These are phyloP conservation scores for Ophiocordyceps robertsii DNA, from an alignment of 2,329 filamentous ascomycete species.

Conservation along the genomic window DNA sequence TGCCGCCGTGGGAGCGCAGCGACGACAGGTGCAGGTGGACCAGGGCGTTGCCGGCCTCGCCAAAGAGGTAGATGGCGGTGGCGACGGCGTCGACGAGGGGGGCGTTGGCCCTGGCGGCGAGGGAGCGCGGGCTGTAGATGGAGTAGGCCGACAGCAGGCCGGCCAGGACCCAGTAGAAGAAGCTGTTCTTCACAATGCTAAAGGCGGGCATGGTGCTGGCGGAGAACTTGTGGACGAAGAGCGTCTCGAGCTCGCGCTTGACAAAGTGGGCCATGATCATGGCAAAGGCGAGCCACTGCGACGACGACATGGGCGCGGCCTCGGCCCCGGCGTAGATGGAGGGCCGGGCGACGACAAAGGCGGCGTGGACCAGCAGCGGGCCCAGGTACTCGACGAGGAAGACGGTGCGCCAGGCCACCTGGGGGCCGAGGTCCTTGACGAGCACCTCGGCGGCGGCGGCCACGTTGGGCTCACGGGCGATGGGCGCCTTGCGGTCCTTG, in stretches of 20 bases:
- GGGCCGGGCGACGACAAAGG: conserved; percentile 58
- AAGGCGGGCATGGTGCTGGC: conserved; percentile 80
- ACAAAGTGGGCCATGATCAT: conserved; percentile 75
- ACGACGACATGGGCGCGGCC: conserved; percentile 39
- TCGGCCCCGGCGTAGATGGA: conserved; percentile 35
- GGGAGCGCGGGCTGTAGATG: conserved; percentile 65
- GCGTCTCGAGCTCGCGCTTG: conserved; percentile 90
- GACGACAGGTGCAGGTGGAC: conserved; percentile 68
- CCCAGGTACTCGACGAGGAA: conserved; percentile 93
- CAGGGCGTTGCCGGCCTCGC: conserved; percentile 68
- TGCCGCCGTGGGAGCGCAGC: conserved; percentile 66
- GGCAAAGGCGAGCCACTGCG: conserved; percentile 60
- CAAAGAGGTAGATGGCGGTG: conserved; percentile 58
- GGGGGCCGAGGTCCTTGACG: conserved; percentile 85
- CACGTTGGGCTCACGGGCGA: conserved; percentile 35
- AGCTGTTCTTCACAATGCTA: conserved; percentile 92
- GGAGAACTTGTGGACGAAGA: conserved; percentile 92
- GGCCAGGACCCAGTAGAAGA: conserved; percentile 82
- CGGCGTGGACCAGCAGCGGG: conserved; percentile 73
- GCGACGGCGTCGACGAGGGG: conserved; percentile 49
- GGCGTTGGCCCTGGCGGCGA: conserved; percentile 41
- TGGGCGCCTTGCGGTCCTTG: conserved; percentile 44
- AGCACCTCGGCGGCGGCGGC: conserved; percentile 46
- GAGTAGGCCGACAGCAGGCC: conserved; percentile 73
- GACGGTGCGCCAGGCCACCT: conserved; percentile 86